A percentile compares a stretch with the other conserved stretches of the same genome.
phyloP scores from a whole-genome alignment of 2,329 filamentous ascomycete genomes.

The Colletotrichum gloeosporioides region DNA sequence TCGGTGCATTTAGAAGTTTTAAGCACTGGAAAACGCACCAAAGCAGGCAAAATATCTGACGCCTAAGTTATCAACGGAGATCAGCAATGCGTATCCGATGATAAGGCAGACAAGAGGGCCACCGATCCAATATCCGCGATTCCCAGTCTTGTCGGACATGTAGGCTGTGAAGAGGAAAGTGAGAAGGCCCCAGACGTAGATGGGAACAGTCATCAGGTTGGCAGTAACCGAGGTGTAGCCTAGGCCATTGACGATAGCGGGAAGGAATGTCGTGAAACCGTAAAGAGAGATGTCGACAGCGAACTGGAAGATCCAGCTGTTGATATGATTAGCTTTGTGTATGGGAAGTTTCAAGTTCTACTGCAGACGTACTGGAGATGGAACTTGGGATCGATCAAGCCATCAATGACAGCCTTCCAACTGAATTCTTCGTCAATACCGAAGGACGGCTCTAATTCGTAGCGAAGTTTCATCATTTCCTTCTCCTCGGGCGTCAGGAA shows the following conservation, averaged over 20 bases:
- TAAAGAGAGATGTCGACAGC: conserved; percentile 38
- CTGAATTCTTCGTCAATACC: conserved; percentile 24
- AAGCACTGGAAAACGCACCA: conserved; percentile 19
- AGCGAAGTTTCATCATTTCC: conserved; percentile 25
- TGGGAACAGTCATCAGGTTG: conserved; percentile 40
- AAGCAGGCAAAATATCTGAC: conserved; percentile 37
- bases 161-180: conserved; percentile 29
- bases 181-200: conserved; percentile 31
- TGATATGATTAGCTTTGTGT: conserved; percentile 15
- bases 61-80: conserved; percentile 31
- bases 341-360: neutral
- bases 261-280: conserved; percentile 38
- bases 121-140: conserved; percentile 28
- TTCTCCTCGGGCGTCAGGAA: conserved; percentile 30
- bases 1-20: conserved; percentile 24
- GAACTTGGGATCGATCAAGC: conserved; percentile 35
- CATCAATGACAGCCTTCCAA: conserved; percentile 28
- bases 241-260: conserved; percentile 38
- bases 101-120: conserved; percentile 30
- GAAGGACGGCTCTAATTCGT: conserved; percentile 18
- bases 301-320: conserved; percentile 25
- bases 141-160: conserved; percentile 28
- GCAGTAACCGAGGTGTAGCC: conserved; percentile 36
- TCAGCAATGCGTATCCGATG: conserved; percentile 31
- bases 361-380: conserved; percentile 29